Conservation (phyloP, 106 monocot genomes). For the Acorus calamus region DNA sequence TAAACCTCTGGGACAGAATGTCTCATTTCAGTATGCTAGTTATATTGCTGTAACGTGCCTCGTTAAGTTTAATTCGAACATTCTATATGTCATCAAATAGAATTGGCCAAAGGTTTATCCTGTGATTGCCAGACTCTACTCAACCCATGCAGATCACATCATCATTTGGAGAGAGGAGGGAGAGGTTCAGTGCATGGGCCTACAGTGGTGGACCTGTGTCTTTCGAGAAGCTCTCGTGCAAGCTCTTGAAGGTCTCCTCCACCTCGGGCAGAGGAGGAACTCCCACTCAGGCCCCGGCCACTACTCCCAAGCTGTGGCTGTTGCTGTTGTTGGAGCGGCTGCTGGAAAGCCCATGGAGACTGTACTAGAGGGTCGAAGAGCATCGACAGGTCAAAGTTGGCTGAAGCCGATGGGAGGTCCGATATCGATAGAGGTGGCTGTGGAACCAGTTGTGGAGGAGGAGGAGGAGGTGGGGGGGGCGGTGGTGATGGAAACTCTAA, state of each 20-base stretch:
- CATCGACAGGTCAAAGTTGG: constrained; percentile 51
- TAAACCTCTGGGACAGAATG: too few species aligned
- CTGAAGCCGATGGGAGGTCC: constrained; percentile 45
- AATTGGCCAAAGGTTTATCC: too few species aligned
- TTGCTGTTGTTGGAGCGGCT: constrained; percentile 28
- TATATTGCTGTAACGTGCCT: too few species aligned
- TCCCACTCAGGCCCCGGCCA: neutral
- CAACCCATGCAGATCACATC: too few species aligned
- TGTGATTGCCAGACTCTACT: too few species aligned
- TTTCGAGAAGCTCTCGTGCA: constrained; percentile 49
- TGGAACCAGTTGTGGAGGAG: constrained; percentile 10
- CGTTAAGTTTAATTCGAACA: too few species aligned
- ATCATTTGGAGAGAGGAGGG: constrained; percentile 15
- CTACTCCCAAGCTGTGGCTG: constrained; percentile 3
- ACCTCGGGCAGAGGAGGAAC: neutral
- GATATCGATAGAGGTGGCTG: constrained; percentile 45
- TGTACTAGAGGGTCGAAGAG: constrained; percentile 50
- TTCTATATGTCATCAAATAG: too few species aligned
- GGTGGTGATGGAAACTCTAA: constrained; percentile 62
- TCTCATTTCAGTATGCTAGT: too few species aligned
- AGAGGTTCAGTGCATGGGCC: neutral
- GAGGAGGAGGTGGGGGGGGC: constrained; percentile 38
- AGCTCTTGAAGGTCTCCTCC: constrained; percentile 44
- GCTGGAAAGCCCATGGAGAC: constrained; percentile 14
- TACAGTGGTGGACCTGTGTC: constrained; percentile 16